Evolutionary conservation across 1,284 basidiomycete genomes (phyloP), one percentile per base, ranked within the genome.

Genomic region (Tilletia indica): DNA sequence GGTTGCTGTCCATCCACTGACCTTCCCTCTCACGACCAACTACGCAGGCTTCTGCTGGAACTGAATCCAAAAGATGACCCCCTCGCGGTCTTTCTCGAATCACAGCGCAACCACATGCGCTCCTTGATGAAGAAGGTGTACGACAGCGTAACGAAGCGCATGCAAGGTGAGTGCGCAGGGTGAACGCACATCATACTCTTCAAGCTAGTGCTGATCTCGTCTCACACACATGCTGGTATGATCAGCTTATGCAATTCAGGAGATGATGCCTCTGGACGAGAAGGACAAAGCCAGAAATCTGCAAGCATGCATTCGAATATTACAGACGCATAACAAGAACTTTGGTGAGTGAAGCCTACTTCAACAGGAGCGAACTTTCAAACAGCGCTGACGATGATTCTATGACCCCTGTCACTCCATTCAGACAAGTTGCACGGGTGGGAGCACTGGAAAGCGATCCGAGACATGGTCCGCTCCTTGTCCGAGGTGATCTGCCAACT

Each of bases 51-150:
- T 47, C 71, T 83, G 48, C 76, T 83, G 25, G 80, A 80, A 68
- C 76, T 83, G n/a, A 80, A 82, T 45, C 77, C 81, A 0, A 68
- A 69, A 25, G 76, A 79, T n/a, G 82, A 84, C 69, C 93, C 95
- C 0, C 90, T 94, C 64, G 96, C 94, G 92, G 90, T 91, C 21
- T 99, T 93, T 84, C 92, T 99, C 77, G 96, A 98, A 80, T 90
- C 91, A 70, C 95, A 98, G 77, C 94, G 98, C 83, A 89, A 89
- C 64, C 89, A 93, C 80, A 92, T 97, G 68, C 86, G 94, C 75
- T 88, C 90, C 42, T 89, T 90, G 73, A 92, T 98, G 89, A 89
- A 89, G 74, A 87, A 88, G 36, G 87, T 90, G 0, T 92, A 91
- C 83, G 87, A 88, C 51, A 86, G 87, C 64, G 87, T 89, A 12